phyloP scores from a whole-genome alignment of 1,139 yeast species.

The Blastobotrys proliferans region DNA sequence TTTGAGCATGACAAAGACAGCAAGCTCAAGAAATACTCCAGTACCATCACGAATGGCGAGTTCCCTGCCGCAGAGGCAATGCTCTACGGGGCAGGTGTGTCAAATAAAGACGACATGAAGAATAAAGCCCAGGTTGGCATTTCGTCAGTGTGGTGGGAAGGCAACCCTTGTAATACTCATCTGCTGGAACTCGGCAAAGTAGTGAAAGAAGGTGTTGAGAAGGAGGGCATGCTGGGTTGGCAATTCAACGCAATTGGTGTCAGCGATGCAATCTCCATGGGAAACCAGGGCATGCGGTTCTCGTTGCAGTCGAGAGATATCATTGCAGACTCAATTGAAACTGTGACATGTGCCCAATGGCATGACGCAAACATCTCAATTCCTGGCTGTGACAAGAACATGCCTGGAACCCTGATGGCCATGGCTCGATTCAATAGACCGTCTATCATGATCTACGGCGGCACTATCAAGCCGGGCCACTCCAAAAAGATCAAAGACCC shows the following conservation, averaged over 20 bases:
- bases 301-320: constrained; percentile 90
- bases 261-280: constrained; percentile 94
- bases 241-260: constrained; percentile 95
- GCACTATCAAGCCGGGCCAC: constrained; percentile 80
- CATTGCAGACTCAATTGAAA: constrained; percentile 93
- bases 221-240: constrained; percentile 87
- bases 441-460: constrained; percentile 90
- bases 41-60: constrained; percentile 73
- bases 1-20: constrained; percentile 15
- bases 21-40: constrained; percentile 64
- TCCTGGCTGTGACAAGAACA: constrained; percentile 91
- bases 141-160: constrained; percentile 96
- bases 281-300: constrained; percentile 92
- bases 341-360: constrained; percentile 89
- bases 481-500: constrained; percentile 60
- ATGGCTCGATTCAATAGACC: constrained; percentile 95
- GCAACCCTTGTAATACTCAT: constrained; percentile 96
- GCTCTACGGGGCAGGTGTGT: constrained; percentile 87
- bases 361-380: constrained; percentile 88
- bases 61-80: constrained; percentile 95
- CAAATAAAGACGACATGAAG: constrained; percentile 58
- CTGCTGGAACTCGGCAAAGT: constrained; percentile 74
- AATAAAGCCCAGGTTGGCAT: constrained; percentile 87
- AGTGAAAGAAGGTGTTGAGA: constrained; percentile 72
- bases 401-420: constrained; percentile 94